These are phyloP conservation scores for Alternaria longipes DNA, from an alignment of 2,329 filamentous ascomycete species.

Conservation along the genomic window DNA sequence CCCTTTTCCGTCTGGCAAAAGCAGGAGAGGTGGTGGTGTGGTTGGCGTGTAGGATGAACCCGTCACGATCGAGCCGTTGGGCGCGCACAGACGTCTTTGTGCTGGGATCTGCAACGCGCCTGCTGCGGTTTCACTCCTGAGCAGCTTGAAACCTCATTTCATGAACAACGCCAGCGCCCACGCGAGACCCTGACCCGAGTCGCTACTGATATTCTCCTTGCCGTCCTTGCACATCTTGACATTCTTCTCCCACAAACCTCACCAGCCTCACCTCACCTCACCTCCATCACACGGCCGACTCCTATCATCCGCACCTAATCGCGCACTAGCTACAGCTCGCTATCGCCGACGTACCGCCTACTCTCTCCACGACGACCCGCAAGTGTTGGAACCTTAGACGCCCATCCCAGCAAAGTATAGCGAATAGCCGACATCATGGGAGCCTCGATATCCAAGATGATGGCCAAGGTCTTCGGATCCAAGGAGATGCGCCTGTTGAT, in stretches of 20 bases:
- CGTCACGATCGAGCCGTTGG: slow-evolving; percentile 15
- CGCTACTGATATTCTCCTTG: slow-evolving; percentile 3
- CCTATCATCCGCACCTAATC: slow-evolving; percentile 5
- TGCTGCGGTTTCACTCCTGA: slow-evolving; percentile 20
- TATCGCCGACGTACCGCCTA: slow-evolving; percentile 2
- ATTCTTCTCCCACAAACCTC: neutral
- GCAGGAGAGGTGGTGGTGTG: slow-evolving; percentile 6
- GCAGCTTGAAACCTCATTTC: slow-evolving; percentile 20
- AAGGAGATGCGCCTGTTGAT: slow-evolving; percentile 99
- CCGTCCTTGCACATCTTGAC: neutral
- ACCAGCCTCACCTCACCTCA: neutral
- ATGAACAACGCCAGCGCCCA: slow-evolving; percentile 11
- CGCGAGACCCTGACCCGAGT: slow-evolving; percentile 7
- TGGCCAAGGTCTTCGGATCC: slow-evolving; percentile 98
- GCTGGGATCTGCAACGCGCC: slow-evolving; percentile 16
- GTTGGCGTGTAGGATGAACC: slow-evolving; percentile 5
- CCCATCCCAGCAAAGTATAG: slow-evolving; percentile 6
- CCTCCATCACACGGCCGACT: neutral
- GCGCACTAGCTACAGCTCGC: slow-evolving; percentile 5
- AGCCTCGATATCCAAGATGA: slow-evolving; percentile 88
- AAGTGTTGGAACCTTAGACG: neutral
- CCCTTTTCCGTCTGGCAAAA: slow-evolving; percentile 8
- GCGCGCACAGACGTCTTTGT: slow-evolving; percentile 11
- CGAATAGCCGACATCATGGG: slow-evolving; percentile 74
- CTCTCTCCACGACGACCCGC: neutral